Conservation (phyloP, 2,329 filamentous ascomycete species). For the Sordariomycetes sp. region DNA sequence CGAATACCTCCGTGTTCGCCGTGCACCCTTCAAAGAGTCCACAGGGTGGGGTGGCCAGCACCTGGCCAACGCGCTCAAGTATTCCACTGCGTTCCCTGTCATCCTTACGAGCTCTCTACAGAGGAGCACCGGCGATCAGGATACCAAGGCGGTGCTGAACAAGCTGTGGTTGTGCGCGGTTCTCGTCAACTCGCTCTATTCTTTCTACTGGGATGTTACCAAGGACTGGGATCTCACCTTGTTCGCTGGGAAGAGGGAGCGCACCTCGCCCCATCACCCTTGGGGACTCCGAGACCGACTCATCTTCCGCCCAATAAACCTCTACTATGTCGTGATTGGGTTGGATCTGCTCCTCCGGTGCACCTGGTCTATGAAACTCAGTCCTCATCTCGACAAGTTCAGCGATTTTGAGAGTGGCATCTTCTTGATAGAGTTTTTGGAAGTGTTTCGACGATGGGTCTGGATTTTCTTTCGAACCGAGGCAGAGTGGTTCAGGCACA, state of each 20-base stretch:
- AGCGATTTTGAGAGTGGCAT: conserved; percentile 83
- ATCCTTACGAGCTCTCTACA: conserved; percentile 72
- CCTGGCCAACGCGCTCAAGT: conserved; percentile 89
- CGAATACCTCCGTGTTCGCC: conserved; percentile 67
- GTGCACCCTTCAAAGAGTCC: conserved; percentile 43
- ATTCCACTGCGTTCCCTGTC: conserved; percentile 88
- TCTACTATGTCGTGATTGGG: conserved; percentile 77
- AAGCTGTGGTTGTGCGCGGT: conserved; percentile 62
- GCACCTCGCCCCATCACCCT: conserved; percentile 55
- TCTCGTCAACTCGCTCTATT: conserved; percentile 78
- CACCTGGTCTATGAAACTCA: conserved; percentile 86
- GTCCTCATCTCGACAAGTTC: conserved; percentile 71
- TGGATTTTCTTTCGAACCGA: conserved; percentile 97
- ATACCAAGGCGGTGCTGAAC: conserved; percentile 34
- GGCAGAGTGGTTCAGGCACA: conserved; percentile 71
- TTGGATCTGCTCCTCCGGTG: conserved; percentile 76
- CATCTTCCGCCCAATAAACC: conserved; percentile 58
- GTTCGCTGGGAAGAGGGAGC: conserved; percentile 51
- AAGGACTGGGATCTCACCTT: conserved; percentile 95
- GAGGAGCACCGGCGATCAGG: conserved; percentile 42
- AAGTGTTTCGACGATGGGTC: conserved; percentile 83
- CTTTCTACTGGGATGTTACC: conserved; percentile 97
- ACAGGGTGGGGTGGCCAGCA: conserved; percentile 76
- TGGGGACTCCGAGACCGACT: conserved; percentile 70
- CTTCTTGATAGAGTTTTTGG: conserved; percentile 77